Evolutionary conservation across 495 filamentous ascomycete genomes (phyloP), one percentile per base, ranked within the genome.

Genomic region (Lasiosphaeria miniovina): DNA sequence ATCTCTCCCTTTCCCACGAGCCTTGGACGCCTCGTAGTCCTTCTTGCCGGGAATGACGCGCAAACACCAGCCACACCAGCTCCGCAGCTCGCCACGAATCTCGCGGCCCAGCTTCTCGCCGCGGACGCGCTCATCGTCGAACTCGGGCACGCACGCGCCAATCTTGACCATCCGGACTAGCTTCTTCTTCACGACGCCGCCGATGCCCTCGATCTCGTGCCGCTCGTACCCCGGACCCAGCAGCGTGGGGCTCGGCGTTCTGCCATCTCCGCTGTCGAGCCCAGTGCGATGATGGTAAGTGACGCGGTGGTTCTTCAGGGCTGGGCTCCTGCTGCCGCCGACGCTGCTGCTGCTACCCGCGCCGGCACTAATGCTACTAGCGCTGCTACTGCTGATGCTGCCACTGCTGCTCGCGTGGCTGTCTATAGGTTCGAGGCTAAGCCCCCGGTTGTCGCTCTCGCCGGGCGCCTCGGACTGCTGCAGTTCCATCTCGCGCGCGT

Each of bases 131-230:
- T 94, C 91, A 70, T 94, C 90, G 59, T 90, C 88, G 73, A 84
- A 89, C 67, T 93, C 89, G 55, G 84, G 85, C 36, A 96, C 91
- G 60, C 87, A 90, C 17, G 88, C 88, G 12, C 91, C 92, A 2
- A 96, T 84, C 59, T 80, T 77, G 12, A 93, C 84, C 65, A 87
- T 84, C 63, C 87, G 86, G 71, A 90, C 88, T 7, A 85, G 74
- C 74, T 90, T 93, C 59, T 86, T 88, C 79, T 93, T 96, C 51
- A 96, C 83, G 9, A 85, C 79, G 0, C 92, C 92, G 12, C 92
- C 91, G 36, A 96, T 84, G 4, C 91, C 92, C 65, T 94, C 90
- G 62, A 95, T 86, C 72, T 96, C 92, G 68, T 93, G 90, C 34
- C 86, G 77, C 62, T 83, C 82, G 68, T 96, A 96, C 15, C 91